These are phyloP conservation scores for Polyplosphaeria fusca DNA, from an alignment of 495 filamentous ascomycete genomes.

Conservation along the genomic window DNA sequence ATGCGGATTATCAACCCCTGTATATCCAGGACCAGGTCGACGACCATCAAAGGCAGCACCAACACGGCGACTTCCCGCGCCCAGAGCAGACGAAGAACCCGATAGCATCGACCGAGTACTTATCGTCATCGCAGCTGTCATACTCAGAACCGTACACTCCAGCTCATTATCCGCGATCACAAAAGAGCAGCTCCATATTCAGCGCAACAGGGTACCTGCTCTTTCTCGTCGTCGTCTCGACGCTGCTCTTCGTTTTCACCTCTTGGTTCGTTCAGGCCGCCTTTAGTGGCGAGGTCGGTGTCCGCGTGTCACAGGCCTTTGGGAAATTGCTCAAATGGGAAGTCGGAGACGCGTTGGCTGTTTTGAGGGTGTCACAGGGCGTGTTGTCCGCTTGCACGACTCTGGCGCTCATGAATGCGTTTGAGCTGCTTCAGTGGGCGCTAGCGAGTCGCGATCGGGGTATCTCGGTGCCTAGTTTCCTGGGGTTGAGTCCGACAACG, in stretches of 20 bases:
- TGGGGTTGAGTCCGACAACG: conserved; percentile 5
- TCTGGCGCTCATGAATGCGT: not conserved
- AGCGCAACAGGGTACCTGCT: not conserved
- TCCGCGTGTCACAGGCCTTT: not conserved
- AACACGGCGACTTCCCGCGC: not conserved
- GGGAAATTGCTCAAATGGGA: not conserved
- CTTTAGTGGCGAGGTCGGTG: not conserved
- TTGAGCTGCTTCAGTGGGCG: conserved; percentile 10
- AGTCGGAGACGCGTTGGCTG: not conserved
- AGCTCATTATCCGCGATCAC: not conserved
- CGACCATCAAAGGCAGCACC: not conserved
- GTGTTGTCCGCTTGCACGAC: conserved; percentile 3
- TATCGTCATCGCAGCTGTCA: no score
- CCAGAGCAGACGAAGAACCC: no score
- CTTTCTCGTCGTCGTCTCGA: not conserved
- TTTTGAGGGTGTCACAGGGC: conserved; percentile 8
- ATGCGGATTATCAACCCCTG: not conserved
- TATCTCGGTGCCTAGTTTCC: not conserved
- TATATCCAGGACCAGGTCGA: not conserved
- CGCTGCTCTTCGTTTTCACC: not conserved
- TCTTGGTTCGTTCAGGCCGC: conserved; percentile 1
- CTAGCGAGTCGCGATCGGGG: conserved; percentile 1
- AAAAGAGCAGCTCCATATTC: not conserved
- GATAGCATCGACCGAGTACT: no score
- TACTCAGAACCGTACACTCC: not conserved